Percentiles rank a stretch among this genome's conserved stretches.
phyloP scores from a whole-genome alignment of 2,329 filamentous ascomycete genomes.

The Cytospora mali region DNA sequence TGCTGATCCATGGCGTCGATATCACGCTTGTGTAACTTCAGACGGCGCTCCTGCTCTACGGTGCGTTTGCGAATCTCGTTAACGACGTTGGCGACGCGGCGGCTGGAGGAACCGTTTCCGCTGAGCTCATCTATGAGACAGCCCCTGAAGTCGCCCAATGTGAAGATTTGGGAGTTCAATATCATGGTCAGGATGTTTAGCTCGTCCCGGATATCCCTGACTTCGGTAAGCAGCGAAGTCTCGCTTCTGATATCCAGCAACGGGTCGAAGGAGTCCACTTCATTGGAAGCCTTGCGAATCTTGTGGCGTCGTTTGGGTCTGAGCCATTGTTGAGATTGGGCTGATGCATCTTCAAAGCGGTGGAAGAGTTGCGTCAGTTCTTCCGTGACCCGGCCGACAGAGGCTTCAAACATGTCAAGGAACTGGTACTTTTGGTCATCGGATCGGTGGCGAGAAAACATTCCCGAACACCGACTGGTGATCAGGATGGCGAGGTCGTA shows the following conservation, averaged over 20 bases:
- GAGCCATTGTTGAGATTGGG: constrained; percentile 57
- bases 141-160: constrained; percentile 50
- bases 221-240: constrained; percentile 63
- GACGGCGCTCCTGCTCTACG: constrained; percentile 58
- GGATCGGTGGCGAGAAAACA: constrained; percentile 61
- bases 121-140: constrained; percentile 44
- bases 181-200: constrained; percentile 64
- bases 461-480: constrained; percentile 60
- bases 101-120: constrained; percentile 38
- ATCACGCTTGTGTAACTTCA: constrained; percentile 61
- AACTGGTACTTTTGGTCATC: constrained; percentile 65
- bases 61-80: constrained; percentile 52
- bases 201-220: constrained; percentile 71
- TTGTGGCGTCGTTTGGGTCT: constrained; percentile 33
- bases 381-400: constrained; percentile 58
- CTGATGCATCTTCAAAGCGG: constrained; percentile 61
- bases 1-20: constrained; percentile 66
- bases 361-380: constrained; percentile 61
- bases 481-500: constrained; percentile 66
- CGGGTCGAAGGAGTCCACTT: constrained; percentile 51
- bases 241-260: constrained; percentile 63
- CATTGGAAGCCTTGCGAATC: constrained; percentile 38
- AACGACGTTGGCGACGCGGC: constrained; percentile 26
- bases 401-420: constrained; percentile 68
- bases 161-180: constrained; percentile 51